Conservation (phyloP, 108 stramenopile species). For the Cylindrotheca closterium region DNA sequence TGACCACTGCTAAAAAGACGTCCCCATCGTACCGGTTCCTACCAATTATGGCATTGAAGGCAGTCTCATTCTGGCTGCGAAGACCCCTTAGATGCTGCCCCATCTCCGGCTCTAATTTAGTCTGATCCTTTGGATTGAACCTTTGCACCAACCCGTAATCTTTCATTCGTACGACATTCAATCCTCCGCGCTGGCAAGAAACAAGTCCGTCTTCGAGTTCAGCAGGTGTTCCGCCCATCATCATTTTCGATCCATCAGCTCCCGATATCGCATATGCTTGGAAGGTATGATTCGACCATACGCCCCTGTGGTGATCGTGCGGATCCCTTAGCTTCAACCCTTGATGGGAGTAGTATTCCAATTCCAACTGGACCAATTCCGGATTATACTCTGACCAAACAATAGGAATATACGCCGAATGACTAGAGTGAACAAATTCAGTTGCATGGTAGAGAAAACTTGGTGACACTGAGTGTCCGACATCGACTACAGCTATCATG, state of each 20-base stretch:
- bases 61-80: slow-evolving; percentile 1
- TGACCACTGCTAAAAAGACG: slow-evolving; percentile 20
- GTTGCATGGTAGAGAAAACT: slow-evolving; percentile 22
- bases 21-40: slow-evolving; percentile 1
- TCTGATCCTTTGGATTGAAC: slow-evolving; percentile 26
- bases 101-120: too few species aligned
- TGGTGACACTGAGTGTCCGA: too few species aligned
- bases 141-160: slow-evolving; percentile 27
- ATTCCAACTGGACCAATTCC: slow-evolving; percentile 18
- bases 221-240: too few species aligned
- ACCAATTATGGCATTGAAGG: slow-evolving; percentile 15
- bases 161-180: slow-evolving; percentile 25
- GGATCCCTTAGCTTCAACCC: neutral
- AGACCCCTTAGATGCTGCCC: slow-evolving; percentile 21
- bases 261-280: too few species aligned
- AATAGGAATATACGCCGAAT: slow-evolving; percentile 29
- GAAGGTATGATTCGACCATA: too few species aligned
- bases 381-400: slow-evolving; percentile 34
- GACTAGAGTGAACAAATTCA: slow-evolving; percentile 13
- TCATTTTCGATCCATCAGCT: too few species aligned
- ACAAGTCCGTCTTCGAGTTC: slow-evolving; percentile 25
- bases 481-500: slow-evolving; percentile 1
- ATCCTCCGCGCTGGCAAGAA: slow-evolving; percentile 10
- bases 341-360: neutral
- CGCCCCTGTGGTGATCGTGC: too few species aligned